A percentile compares a stretch with the other conserved stretches of the same genome.
These are phyloP conservation scores for Lomentospora prolificans DNA, from an alignment of 2,329 filamentous ascomycete species.

Conservation along the genomic window DNA sequence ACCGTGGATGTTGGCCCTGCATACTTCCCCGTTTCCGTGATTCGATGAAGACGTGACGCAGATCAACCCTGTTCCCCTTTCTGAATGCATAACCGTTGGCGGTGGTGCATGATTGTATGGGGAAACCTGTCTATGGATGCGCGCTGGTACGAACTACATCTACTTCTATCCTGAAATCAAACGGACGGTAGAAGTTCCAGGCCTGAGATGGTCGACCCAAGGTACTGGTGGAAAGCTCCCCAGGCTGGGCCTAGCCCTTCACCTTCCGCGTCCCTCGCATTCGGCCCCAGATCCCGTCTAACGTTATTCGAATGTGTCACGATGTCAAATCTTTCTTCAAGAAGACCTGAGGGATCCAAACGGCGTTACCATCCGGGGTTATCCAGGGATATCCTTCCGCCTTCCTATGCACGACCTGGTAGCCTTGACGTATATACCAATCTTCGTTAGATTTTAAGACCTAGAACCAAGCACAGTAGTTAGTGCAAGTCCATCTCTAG, in stretches of 20 bases:
- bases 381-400: constrained; percentile 14
- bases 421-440: constrained; percentile 22
- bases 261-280: too few species aligned
- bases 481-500: too few species aligned
- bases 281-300: too few species aligned
- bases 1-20: too few species aligned
- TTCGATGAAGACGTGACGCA: too few species aligned
- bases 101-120: background rate
- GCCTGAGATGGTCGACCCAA: too few species aligned
- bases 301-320: too few species aligned
- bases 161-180: background rate
- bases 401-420: constrained; percentile 12
- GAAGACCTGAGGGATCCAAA: constrained; percentile 14
- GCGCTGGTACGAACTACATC: background rate
- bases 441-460: constrained; percentile 17
- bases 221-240: too few species aligned
- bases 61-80: background rate
- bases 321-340: constrained; percentile 16
- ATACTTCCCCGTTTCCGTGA: too few species aligned
- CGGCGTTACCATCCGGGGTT: constrained; percentile 11
- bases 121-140: background rate
- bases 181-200: background rate
- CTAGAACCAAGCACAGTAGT: background rate
- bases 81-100: background rate
- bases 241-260: too few species aligned